Conservation (phyloP, 2,329 filamentous ascomycete genomes). For the Phialocephala subalpina region DNA sequence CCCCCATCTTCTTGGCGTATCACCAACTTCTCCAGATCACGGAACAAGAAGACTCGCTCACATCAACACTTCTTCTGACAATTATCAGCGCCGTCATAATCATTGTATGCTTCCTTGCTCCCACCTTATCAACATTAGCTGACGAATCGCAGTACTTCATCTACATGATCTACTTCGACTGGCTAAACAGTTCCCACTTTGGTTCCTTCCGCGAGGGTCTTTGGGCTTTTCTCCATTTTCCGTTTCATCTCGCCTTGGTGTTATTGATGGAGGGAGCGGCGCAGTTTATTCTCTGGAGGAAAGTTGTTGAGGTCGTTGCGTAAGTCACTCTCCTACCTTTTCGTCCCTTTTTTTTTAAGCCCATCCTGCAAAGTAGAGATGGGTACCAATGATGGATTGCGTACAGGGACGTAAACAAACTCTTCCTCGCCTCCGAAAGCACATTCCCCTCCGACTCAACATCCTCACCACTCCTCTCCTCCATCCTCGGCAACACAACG, state of each 20-base stretch:
- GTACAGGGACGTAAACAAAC: constrained; percentile 8
- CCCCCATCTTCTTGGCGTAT: not conserved
- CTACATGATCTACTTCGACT: constrained; percentile 41
- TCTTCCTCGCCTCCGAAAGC: not conserved
- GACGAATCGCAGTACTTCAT: constrained; percentile 34
- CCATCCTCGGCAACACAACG: constrained; percentile 19
- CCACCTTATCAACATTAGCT: constrained; percentile 5
- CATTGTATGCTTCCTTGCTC: constrained; percentile 24
- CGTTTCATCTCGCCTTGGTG: constrained; percentile 62
- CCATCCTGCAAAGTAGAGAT: no score
- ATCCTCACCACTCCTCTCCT: not conserved
- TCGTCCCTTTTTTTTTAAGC: not conserved
- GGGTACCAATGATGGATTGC: not conserved
- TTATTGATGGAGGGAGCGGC: constrained; percentile 59
- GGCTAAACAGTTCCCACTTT: constrained; percentile 30
- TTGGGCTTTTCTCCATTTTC: constrained; percentile 61
- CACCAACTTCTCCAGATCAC: constrained; percentile 26
- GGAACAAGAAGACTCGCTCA: constrained; percentile 21
- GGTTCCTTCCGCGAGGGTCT: constrained; percentile 34
- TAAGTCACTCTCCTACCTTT: constrained; percentile 10
- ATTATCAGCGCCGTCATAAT: constrained; percentile 29
- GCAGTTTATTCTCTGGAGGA: constrained; percentile 38
- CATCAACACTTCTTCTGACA: constrained; percentile 25
- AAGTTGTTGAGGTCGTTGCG: constrained; percentile 31
- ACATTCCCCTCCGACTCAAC: not conserved